phyloP scores from a whole-genome alignment of 2,329 filamentous ascomycete genomes.

The Talaromyces verruculosus region DNA sequence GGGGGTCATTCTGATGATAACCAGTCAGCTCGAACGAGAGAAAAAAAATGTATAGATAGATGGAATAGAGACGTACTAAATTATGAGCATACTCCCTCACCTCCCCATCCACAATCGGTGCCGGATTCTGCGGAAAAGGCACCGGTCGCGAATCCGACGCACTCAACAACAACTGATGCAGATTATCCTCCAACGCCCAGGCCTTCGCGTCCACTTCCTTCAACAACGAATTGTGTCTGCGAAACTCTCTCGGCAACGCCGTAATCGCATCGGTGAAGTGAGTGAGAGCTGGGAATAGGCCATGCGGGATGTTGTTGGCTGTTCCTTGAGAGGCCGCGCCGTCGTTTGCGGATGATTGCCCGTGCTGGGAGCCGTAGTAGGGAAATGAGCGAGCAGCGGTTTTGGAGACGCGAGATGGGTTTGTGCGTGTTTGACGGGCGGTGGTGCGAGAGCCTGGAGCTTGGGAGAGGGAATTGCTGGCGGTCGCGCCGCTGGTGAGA shows the following conservation, averaged over 20 bases:
- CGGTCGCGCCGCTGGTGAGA: constrained; percentile 32
- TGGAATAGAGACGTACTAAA: constrained; percentile 28
- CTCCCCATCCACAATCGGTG: constrained; percentile 38
- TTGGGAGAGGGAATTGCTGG: constrained; percentile 30
- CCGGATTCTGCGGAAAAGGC: constrained; percentile 35
- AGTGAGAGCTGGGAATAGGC: constrained; percentile 65
- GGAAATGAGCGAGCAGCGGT: constrained; percentile 44
- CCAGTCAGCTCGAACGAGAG: not conserved
- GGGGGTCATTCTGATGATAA: constrained; percentile 29
- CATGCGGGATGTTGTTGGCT: constrained; percentile 38
- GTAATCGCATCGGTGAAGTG: constrained; percentile 89
- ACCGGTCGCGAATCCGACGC: constrained; percentile 38
- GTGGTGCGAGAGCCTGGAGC: constrained; percentile 36
- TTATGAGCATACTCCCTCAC: constrained; percentile 38
- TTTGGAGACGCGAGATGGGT: constrained; percentile 51
- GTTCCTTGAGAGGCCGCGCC: not conserved
- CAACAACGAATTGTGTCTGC: constrained; percentile 89
- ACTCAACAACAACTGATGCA: constrained; percentile 68
- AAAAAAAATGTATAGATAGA: not conserved
- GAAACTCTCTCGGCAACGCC: constrained; percentile 89
- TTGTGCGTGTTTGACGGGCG: constrained; percentile 50
- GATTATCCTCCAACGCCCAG: constrained; percentile 78
- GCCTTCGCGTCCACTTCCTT: constrained; percentile 99
- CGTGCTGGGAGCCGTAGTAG: constrained; percentile 35
- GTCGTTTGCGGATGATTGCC: constrained; percentile 21